Conservation (phyloP, 805 yeast species). For the Scheffersomyces amazonensis region DNA sequence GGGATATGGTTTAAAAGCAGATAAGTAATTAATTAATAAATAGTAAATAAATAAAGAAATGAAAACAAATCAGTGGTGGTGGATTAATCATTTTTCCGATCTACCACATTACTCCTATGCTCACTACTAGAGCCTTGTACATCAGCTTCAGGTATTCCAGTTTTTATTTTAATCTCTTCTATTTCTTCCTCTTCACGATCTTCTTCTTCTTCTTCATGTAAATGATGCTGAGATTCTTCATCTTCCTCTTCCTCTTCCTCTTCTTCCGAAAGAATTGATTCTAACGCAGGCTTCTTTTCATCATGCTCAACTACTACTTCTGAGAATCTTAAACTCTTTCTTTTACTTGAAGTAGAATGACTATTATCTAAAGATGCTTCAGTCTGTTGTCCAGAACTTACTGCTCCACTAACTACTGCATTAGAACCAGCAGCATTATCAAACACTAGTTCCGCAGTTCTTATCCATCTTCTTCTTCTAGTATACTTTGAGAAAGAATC, state of each 20-base stretch:
- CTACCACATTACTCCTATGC: not conserved
- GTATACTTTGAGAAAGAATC: conserved; percentile 89
- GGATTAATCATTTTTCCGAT: not conserved
- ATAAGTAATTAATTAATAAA: no score
- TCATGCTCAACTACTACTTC: conserved; percentile 9
- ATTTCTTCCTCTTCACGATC: not conserved
- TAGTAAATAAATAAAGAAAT: no score
- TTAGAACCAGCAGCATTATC: conserved; percentile 5
- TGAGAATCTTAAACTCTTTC: conserved; percentile 45
- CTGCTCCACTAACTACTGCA: not conserved
- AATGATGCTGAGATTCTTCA: no score
- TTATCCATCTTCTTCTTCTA: conserved; percentile 91
- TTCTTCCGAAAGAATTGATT: not conserved
- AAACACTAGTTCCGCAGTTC: conserved; percentile 82
- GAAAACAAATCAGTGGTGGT: not conserved
- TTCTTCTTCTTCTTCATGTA: not conserved
- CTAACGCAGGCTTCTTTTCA: not conserved
- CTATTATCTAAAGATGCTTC: conserved; percentile 4
- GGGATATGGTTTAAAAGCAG: no score
- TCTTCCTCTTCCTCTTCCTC: not conserved
- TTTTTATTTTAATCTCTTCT: not conserved
- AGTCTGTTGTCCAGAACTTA: not conserved
- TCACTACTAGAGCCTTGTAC: not conserved
- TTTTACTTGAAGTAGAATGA: conserved; percentile 15
- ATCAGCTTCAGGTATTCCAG: not conserved